A percentile compares a stretch with the other conserved stretches of the same genome.
These are phyloP conservation scores for Paecilomyces fulvus DNA, from an alignment of 2,329 filamentous ascomycete genomes.

Conservation along the genomic window DNA sequence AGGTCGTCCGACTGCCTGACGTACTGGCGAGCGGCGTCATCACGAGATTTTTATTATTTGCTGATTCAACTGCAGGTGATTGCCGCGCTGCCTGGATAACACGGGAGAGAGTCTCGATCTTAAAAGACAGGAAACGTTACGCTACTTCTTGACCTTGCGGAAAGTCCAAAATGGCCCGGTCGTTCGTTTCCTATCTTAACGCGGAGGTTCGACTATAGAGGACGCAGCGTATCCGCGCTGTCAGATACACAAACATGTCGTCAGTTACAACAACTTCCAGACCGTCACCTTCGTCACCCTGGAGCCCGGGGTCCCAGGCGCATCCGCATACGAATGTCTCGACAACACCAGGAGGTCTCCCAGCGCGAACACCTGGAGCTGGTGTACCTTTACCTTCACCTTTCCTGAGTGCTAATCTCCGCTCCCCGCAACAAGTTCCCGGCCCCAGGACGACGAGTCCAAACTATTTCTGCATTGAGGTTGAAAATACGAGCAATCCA, in stretches of 20 bases:
- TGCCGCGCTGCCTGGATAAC: too few species aligned
- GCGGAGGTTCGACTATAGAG: neutral
- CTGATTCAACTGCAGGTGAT: neutral
- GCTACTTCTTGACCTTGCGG: neutral
- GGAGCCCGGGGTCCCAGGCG: constrained; percentile 7
- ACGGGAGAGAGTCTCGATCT: too few species aligned
- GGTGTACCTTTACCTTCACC: constrained; percentile 49
- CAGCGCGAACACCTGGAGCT: constrained; percentile 46
- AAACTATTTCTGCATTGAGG: constrained; percentile 76
- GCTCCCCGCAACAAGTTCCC: constrained; percentile 32
- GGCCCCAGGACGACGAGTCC: constrained; percentile 49
- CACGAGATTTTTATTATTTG: neutral
- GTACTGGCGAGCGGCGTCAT: neutral
- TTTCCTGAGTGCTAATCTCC: constrained; percentile 39
- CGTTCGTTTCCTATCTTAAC: neutral
- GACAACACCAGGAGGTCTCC: constrained; percentile 43
- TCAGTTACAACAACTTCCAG: constrained; percentile 18
- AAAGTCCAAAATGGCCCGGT: neutral
- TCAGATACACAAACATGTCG: constrained; percentile 1
- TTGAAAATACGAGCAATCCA: constrained; percentile 53
- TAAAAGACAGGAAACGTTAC: too few species aligned
- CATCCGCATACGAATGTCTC: constrained; percentile 15
- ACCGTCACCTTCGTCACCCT: constrained; percentile 12
- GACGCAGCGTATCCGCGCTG: neutral
- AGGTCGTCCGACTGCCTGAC: neutral